These are phyloP conservation scores for Corymbia citriodora DNA, from an alignment of 441 rosid species.

Conservation along the genomic window DNA sequence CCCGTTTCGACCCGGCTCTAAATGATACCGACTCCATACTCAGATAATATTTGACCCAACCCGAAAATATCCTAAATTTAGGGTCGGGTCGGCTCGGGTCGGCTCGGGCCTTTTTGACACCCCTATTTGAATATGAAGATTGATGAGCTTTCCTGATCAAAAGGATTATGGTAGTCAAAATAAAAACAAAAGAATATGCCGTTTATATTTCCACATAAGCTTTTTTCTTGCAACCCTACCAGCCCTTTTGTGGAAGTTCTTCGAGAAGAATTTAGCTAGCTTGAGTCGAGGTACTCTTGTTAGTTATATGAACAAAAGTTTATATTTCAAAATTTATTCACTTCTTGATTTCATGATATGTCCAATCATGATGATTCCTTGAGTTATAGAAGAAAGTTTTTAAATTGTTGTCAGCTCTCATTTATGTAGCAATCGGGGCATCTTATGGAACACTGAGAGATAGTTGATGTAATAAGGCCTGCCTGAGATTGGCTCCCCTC, in stretches of 20 bases:
- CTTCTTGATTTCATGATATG: neutral
- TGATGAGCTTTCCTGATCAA: neutral
- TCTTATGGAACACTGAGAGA: neutral
- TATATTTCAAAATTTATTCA: neutral
- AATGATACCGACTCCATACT: no score
- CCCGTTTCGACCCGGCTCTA: no score
- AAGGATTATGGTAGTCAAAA: neutral
- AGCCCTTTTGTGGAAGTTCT: neutral
- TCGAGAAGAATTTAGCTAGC: neutral
- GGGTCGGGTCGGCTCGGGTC: no score
- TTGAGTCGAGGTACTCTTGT: neutral
- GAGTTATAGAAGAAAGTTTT: neutral
- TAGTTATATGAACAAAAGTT: neutral
- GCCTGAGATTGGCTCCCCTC: neutral
- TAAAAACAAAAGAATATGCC: neutral
- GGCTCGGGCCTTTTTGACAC: no score
- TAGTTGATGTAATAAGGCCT: neutral
- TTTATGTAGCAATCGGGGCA: neutral
- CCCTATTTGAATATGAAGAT: neutral
- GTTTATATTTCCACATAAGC: neutral
- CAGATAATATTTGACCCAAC: no score
- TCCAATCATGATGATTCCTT: neutral
- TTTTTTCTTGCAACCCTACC: neutral
- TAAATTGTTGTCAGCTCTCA: neutral
- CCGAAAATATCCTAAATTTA: no score